Base-by-base conservation (phyloP, 2,329 filamentous ascomycete genomes). In the Talaromyces rugulosus region DNA sequence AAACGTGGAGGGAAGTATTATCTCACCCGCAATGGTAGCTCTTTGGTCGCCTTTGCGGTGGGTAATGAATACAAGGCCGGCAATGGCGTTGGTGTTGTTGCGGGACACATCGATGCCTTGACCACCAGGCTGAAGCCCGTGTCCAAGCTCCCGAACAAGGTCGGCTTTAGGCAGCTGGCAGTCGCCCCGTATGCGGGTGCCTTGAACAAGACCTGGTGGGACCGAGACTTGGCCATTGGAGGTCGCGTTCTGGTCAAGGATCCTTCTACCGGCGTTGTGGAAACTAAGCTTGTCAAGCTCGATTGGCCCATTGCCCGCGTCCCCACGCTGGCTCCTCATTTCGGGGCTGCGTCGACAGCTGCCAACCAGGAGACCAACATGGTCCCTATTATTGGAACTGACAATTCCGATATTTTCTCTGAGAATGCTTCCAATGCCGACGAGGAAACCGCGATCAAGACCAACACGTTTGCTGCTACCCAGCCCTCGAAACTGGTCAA, bases 271-370 rank as follows among this genome's bases (percentile, higher is more conserved):
- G 89, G 89, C 67, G 96, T 94, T 83, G 91, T 96, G 40, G 82
- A 84, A 27, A 87, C 85, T 33, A 91, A 88, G 79, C 83, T 98
- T 53, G 93, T 97, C 64, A 96, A 96, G 80, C 82, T 98, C 57
- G 91, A 89, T 74, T 97, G 93, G 91, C 94, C 95, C 1, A 92
- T 99, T 78, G 95, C 95, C 54, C 87, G 90, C 64, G 90, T 98
- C 63, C 92, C 95, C 6, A 96, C 92, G 0, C 84, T 99, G 18
- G 95, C 95, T 30, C 92, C 92, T 62, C 95, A 99, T 77, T 98
- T 99, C 70, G 95, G 95, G 58, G 88, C 84, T 5, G 78, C 87
- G 0, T 72, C 78, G 56, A 85, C 85, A 0, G 86, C 86, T 0
- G 88, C 88, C 78, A 98, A 99, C 74, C 83, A 84, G 68, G 95